Conservation (phyloP, 768 basidiomycete genomes). For the Brasilioporus rufonigricans region DNA sequence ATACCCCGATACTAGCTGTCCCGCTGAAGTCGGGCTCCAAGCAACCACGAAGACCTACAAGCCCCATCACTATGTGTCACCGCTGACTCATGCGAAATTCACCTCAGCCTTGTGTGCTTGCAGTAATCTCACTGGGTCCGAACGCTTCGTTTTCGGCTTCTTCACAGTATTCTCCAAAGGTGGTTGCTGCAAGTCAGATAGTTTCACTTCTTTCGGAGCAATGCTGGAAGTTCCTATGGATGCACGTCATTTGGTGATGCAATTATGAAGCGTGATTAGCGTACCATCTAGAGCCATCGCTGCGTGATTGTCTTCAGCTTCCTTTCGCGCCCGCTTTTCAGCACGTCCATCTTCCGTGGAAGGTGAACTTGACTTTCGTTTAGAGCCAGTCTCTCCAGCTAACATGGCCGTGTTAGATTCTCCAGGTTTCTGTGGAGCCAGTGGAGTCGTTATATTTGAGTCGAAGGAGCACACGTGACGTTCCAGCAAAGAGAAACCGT, state of each 20-base stretch:
- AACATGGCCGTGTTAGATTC: constrained; percentile 8
- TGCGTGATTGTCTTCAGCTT: constrained; percentile 37
- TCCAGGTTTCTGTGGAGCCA: constrained; percentile 18
- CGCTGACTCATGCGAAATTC: constrained; percentile 15
- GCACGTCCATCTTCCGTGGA: constrained; percentile 46
- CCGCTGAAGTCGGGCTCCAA: constrained; percentile 65
- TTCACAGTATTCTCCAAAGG: constrained; percentile 20
- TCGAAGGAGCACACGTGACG: constrained; percentile 67
- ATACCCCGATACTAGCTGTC: constrained; percentile 73
- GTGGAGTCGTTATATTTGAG: constrained; percentile 24
- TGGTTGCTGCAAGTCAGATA: constrained; percentile 18
- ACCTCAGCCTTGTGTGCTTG: constrained; percentile 65
- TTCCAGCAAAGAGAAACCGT: constrained; percentile 71
- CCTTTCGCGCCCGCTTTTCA: constrained; percentile 64
- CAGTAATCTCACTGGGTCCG: constrained; percentile 45
- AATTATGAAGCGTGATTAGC: constrained; percentile 30
- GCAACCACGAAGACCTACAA: constrained; percentile 75
- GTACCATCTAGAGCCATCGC: constrained; percentile 43
- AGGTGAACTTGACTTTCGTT: constrained; percentile 53
- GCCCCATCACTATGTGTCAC: constrained; percentile 2
- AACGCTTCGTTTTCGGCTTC: constrained; percentile 37
- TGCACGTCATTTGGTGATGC: background rate
- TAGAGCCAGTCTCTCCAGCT: constrained; percentile 30
- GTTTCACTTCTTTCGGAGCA: constrained; percentile 21
- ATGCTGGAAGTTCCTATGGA: constrained; percentile 12